phyloP scores from a whole-genome alignment of 768 basidiomycete species.

The Hericium coralloides region DNA sequence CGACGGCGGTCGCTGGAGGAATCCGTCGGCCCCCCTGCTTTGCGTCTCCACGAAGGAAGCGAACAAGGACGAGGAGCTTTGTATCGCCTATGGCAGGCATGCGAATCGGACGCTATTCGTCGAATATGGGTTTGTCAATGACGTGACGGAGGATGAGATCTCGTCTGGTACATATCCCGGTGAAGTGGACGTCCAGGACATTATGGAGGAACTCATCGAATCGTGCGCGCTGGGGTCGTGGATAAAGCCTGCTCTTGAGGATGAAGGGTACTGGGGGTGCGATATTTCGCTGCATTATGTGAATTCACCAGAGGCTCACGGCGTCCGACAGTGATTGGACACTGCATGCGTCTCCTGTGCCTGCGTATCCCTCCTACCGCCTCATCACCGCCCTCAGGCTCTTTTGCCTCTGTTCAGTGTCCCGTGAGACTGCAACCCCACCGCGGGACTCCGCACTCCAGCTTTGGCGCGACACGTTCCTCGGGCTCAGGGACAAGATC shows the following conservation, averaged over 20 bases:
- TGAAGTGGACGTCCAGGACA: conserved; percentile 56
- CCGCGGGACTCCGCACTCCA: conserved; percentile 22
- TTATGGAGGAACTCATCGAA: conserved; percentile 43
- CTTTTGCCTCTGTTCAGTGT: conserved; percentile 33
- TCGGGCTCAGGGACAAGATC: conserved; percentile 17
- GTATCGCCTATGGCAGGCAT: conserved; percentile 74
- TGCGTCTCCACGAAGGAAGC: conserved; percentile 33
- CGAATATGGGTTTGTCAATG: conserved; percentile 84
- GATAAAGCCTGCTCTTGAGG: conserved; percentile 46
- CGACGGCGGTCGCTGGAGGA: conserved; percentile 15
- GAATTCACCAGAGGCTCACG: not conserved
- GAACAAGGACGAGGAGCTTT: conserved; percentile 57
- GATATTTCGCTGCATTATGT: conserved; percentile 8
- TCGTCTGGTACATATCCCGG: conserved; percentile 26
- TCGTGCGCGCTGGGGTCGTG: conserved; percentile 27
- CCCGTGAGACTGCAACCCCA: conserved; percentile 16
- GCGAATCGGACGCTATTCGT: conserved; percentile 68
- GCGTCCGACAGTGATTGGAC: conserved; percentile 64
- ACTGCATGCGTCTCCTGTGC: conserved; percentile 47
- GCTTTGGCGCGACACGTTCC: conserved; percentile 47
- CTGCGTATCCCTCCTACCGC: conserved; percentile 75
- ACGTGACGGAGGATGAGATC: conserved; percentile 20
- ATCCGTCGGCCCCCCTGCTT: conserved; percentile 21
- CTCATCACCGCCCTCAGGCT: conserved; percentile 66
- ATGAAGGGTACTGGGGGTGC: conserved; percentile 83